A percentile compares a stretch with the other conserved stretches of the same genome.
Evolutionary conservation across 148 eudicot species (phyloP).

Genomic region (Rhododendron williamsianum): DNA sequence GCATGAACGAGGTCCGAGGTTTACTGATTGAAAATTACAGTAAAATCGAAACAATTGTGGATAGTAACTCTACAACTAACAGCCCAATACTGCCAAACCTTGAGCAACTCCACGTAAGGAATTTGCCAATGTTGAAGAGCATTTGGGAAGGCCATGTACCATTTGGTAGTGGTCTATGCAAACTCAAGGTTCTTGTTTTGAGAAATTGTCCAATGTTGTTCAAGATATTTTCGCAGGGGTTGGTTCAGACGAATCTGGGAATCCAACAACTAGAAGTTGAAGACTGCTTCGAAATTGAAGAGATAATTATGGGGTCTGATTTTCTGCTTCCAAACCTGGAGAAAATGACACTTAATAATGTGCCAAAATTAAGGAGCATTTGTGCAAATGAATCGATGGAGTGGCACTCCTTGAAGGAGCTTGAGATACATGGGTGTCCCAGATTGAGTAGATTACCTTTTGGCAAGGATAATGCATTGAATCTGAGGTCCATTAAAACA

Average conservation of each 20-base stretch:
- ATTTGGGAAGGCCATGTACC: neutral
- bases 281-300: neutral
- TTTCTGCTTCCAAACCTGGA: neutral
- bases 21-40: neutral
- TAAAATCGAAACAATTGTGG: neutral
- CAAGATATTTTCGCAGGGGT: neutral
- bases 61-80: neutral
- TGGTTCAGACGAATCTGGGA: neutral
- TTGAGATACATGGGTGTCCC: slow-evolving; percentile 1
- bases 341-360: neutral
- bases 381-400: neutral
- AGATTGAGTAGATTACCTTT: neutral
- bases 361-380: slow-evolving; percentile 5
- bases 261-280: slow-evolving; percentile 2
- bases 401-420: neutral
- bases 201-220: neutral
- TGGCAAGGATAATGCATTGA: neutral
- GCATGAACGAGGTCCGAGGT: neutral
- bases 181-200: neutral
- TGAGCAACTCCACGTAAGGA: neutral
- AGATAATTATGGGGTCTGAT: neutral
- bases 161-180: neutral
- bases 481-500: neutral
- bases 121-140: slow-evolving; percentile 4
- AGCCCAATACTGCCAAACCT: neutral